phyloP scores from a whole-genome alignment of 148 eudicot species.

The Rhododendron kiyosumense region DNA sequence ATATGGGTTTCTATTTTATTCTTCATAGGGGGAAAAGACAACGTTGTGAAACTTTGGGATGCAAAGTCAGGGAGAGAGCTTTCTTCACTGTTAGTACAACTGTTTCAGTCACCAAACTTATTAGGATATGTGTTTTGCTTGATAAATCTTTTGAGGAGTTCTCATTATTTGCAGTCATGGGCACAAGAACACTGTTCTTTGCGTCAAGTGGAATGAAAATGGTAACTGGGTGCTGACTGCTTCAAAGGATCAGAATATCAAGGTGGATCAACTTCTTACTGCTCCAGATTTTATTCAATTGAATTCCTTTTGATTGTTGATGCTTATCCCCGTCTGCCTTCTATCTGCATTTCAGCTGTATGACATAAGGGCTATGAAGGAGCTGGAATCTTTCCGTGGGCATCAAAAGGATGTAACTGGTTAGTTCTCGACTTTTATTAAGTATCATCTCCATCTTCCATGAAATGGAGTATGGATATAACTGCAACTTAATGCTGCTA shows the following conservation, averaged over 20 bases:
- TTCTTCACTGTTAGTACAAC: conserved; percentile 64
- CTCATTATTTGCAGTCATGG: conserved; percentile 71
- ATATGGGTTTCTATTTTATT: conserved; percentile 6
- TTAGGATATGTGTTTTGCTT: neutral
- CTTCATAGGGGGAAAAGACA: conserved; percentile 86
- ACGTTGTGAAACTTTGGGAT: conserved; percentile 98
- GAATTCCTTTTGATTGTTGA: conserved; percentile 3
- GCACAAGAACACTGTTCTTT: conserved; percentile 91
- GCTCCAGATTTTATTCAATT: neutral
- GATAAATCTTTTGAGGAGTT: neutral
- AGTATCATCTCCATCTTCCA: neutral
- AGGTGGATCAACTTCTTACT: conserved; percentile 39
- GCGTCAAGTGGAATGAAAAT: conserved; percentile 92
- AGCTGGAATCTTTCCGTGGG: conserved; percentile 94
- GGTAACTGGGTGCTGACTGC: conserved; percentile 98
- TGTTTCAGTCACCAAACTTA: neutral
- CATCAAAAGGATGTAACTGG: conserved; percentile 93
- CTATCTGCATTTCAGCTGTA: conserved; percentile 57
- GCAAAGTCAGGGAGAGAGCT: conserved; percentile 90
- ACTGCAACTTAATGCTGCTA: neutral
- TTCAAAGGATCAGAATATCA: conserved; percentile 95
- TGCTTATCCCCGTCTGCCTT: neutral
- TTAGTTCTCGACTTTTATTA: conserved; percentile 16
- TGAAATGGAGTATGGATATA: neutral
- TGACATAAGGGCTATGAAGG: conserved; percentile 98